These are phyloP conservation scores for Corymbia maculata DNA, from an alignment of 345 rosid genomes.

Conservation along the genomic window DNA sequence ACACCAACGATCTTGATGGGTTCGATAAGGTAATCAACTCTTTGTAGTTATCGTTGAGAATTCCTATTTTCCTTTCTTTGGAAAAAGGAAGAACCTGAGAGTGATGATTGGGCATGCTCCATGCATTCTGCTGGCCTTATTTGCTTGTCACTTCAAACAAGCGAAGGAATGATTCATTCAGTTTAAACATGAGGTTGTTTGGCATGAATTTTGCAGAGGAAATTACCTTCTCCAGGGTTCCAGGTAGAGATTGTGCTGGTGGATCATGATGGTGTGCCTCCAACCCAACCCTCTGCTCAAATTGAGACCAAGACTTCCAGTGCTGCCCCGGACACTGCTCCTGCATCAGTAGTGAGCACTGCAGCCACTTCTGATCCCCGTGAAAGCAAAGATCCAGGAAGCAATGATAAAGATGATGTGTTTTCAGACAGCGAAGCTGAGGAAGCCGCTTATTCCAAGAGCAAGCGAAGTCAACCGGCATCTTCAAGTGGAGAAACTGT, in stretches of 20 bases:
- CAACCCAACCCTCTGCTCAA: neutral
- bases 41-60: neutral
- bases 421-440: constrained; percentile 84
- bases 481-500: neutral
- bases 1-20: constrained; percentile 67
- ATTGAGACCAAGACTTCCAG: neutral
- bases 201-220: constrained; percentile 39
- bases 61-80: neutral
- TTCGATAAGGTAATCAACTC: constrained; percentile 59
- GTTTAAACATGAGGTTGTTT: neutral
- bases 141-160: neutral
- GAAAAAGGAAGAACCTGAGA: neutral
- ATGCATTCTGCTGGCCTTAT: neutral
- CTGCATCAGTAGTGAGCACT: neutral
- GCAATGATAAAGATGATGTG: constrained; percentile 49
- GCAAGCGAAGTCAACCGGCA: constrained; percentile 3
- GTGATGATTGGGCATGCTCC: neutral
- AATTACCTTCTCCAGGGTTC: constrained; percentile 85
- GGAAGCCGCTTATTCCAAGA: constrained; percentile 36
- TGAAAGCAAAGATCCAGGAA: neutral
- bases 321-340: neutral
- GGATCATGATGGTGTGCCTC: constrained; percentile 30
- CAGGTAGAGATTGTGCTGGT: constrained; percentile 72
- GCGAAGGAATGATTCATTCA: neutral
- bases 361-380: neutral